Conservation (phyloP, 2,329 filamentous ascomycete genomes). For the Aspergillus viridinutans region DNA sequence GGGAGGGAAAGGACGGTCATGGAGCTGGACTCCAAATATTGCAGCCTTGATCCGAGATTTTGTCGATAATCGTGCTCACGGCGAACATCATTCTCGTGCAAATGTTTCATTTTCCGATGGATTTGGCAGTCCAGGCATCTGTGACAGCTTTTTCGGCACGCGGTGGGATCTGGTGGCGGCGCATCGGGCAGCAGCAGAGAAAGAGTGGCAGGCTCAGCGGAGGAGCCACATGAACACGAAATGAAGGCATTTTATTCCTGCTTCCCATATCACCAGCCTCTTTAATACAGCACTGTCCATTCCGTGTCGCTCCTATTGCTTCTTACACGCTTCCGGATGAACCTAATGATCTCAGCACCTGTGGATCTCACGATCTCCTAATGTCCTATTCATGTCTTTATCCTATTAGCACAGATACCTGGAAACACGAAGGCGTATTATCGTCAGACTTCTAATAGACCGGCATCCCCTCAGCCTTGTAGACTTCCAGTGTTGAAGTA, state of each 20-base stretch:
- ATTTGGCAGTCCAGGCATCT: background rate
- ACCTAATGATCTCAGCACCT: no score
- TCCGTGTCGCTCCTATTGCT: no score
- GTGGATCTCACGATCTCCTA: background rate
- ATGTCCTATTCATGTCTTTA: background rate
- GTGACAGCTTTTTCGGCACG: background rate
- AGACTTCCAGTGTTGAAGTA: no score
- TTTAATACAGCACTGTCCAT: background rate
- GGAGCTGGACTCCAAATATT: background rate
- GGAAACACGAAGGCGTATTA: background rate
- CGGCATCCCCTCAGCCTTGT: no score
- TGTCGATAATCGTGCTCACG: background rate
- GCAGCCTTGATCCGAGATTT: background rate
- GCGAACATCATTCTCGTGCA: background rate
- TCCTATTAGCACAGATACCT: background rate
- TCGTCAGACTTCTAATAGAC: no score
- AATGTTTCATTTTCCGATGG: constrained; percentile 2
- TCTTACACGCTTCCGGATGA: background rate
- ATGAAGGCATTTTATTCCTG: background rate
- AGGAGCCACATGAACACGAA: background rate
- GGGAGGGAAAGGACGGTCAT: background rate
- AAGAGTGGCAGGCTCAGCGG: background rate
- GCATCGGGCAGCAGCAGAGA: background rate
- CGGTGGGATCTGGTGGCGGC: background rate
- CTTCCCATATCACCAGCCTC: no score